These are phyloP conservation scores for Plasmodium gallinaceum DNA, from an alignment of 169 alveolate species.

Conservation along the genomic window DNA sequence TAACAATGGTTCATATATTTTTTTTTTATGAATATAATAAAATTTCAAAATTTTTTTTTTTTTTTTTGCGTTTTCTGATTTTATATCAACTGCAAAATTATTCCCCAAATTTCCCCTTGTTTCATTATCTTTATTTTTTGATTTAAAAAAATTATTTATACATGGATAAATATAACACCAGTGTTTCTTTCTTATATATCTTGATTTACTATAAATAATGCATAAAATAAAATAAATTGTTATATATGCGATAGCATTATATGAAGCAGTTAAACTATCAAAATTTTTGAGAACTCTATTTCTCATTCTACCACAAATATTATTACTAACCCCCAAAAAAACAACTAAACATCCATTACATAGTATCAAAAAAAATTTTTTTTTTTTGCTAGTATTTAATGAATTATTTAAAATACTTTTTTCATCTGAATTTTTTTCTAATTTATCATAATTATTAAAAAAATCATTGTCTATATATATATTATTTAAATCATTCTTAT, in stretches of 20 bases:
- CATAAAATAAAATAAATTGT: conserved; percentile 39
- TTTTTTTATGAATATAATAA: conserved; percentile 40
- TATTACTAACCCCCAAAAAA: conserved; percentile 56
- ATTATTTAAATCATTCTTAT: background rate
- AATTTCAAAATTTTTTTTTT: conserved; percentile 26
- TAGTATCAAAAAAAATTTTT: conserved; percentile 46
- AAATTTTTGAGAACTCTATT: conserved; percentile 52
- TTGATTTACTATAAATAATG: conserved; percentile 19
- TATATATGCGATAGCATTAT: conserved; percentile 69
- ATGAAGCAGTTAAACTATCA: conserved; percentile 71
- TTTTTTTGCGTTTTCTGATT: background rate
- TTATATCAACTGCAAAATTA: background rate
- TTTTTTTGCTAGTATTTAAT: background rate
- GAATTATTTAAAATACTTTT: too few relatives aligned
- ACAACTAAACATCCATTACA: conserved; percentile 75
- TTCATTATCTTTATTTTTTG: conserved; percentile 8
- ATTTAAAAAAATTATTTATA: conserved; percentile 12
- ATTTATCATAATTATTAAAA: background rate
- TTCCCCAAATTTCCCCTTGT: background rate
- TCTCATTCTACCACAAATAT: conserved; percentile 70
- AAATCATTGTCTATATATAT: conserved; percentile 8
- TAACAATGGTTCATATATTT: conserved; percentile 58
- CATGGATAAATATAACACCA: conserved; percentile 69
- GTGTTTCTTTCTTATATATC: conserved; percentile 30
- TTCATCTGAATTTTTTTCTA: too few relatives aligned